Percentiles rank a stretch among this genome's conserved stretches.
phyloP scores from a whole-genome alignment of 306 rosid genomes.

The Inga leiocalycina region DNA sequence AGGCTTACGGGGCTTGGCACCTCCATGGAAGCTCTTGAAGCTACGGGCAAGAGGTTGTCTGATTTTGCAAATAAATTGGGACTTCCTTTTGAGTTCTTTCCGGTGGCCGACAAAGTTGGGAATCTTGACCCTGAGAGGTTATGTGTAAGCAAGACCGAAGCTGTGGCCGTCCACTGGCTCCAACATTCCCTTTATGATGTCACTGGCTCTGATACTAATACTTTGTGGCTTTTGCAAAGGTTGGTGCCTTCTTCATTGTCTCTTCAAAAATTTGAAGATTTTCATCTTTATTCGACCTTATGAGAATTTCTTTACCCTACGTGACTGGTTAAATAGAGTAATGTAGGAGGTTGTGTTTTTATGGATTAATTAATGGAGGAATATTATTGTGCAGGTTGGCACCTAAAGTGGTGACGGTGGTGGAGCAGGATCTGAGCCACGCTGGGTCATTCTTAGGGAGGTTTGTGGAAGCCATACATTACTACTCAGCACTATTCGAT shows the following conservation, averaged over 20 bases:
- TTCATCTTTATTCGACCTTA: neutral
- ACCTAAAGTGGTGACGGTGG: constrained; percentile 97
- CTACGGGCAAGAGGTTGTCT: constrained; percentile 84
- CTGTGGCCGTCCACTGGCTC: constrained; percentile 98
- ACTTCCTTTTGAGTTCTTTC: constrained; percentile 86
- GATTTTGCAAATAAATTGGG: constrained; percentile 90
- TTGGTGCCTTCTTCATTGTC: constrained; percentile 1
- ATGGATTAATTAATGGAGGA: neutral
- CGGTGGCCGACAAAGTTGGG: constrained; percentile 87
- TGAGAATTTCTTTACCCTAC: neutral
- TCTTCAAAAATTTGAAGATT: neutral
- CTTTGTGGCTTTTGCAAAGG: constrained; percentile 96
- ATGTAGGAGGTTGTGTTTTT: neutral
- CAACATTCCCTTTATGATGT: constrained; percentile 97
- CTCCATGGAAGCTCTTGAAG: constrained; percentile 82
- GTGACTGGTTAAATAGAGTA: neutral
- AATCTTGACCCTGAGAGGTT: constrained; percentile 76
- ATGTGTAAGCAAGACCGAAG: constrained; percentile 77
- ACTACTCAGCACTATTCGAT: constrained; percentile 94
- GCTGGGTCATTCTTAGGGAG: constrained; percentile 93
- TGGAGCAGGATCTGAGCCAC: constrained; percentile 91
- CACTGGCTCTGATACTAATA: constrained; percentile 89
- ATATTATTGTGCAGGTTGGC: constrained; percentile 56
- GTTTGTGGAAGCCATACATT: constrained; percentile 97
- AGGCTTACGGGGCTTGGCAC: constrained; percentile 90